These are phyloP conservation scores for Beauveria caledonica DNA, from an alignment of 2,329 filamentous ascomycete genomes.

Conservation along the genomic window DNA sequence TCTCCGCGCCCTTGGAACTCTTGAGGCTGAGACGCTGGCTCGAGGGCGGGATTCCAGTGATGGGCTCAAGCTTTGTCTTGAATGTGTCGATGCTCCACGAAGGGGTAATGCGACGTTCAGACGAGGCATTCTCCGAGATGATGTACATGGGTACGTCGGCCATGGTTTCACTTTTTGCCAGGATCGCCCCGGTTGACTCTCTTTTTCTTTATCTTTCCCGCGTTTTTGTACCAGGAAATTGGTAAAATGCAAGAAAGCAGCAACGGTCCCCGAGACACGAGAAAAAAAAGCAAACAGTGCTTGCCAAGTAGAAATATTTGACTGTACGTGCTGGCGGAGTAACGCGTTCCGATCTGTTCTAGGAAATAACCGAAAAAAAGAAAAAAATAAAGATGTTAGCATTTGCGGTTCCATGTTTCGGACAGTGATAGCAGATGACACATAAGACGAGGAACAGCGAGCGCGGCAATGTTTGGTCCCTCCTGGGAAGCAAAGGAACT, in stretches of 20 bases:
- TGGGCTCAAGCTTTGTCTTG: slow-evolving; percentile 80
- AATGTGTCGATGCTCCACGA: slow-evolving; percentile 83
- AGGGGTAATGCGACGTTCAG: slow-evolving; percentile 85
- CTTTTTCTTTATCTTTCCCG: neutral
- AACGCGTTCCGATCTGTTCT: neutral
- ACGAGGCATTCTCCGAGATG: slow-evolving; percentile 66
- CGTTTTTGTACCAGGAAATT: no score
- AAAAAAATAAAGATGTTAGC: neutral
- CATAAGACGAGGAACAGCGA: neutral
- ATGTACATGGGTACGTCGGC: slow-evolving; percentile 70
- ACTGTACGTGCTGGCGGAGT: neutral
- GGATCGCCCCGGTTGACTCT: neutral
- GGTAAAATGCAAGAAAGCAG: no score
- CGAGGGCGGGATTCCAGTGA: slow-evolving; percentile 82
- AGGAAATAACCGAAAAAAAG: neutral
- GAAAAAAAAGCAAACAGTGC: neutral
- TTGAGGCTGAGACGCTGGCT: slow-evolving; percentile 70
- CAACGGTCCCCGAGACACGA: no score
- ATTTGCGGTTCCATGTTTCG: neutral
- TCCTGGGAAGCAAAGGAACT: neutral
- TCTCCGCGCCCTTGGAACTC: slow-evolving; percentile 46
- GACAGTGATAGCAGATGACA: neutral
- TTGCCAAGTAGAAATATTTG: neutral
- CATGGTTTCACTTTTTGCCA: slow-evolving; percentile 32
- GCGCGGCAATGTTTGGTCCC: neutral